Evolutionary conservation across 345 rosid species (phyloP).

Genomic region (Draba incana): DNA sequence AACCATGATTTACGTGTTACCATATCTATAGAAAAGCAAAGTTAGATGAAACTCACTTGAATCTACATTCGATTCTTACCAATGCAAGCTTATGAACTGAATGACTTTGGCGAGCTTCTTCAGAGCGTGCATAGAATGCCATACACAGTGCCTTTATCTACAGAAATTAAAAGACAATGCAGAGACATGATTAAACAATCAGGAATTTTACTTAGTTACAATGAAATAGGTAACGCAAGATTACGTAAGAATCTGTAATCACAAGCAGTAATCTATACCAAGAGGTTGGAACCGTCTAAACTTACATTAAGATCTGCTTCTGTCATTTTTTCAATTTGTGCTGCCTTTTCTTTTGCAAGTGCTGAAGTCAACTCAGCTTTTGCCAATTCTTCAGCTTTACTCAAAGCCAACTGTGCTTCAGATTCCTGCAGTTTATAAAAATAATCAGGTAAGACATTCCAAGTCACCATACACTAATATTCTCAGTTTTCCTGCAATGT

Average conservation of each 20-base stretch:
- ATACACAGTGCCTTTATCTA: constrained; percentile 86
- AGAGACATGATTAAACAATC: constrained; percentile 7
- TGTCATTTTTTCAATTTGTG: constrained; percentile 79
- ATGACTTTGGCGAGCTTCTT: constrained; percentile 89
- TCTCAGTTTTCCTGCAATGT: constrained; percentile 12
- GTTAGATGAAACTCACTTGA: constrained; percentile 8
- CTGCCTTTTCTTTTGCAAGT: constrained; percentile 78
- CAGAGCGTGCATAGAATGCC: constrained; percentile 97
- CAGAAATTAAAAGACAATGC: constrained; percentile 23
- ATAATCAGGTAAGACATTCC: constrained; percentile 33
- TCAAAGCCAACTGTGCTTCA: constrained; percentile 64
- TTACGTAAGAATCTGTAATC: background rate
- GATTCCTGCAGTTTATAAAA: constrained; percentile 58
- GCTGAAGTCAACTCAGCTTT: constrained; percentile 80
- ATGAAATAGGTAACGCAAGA: constrained; percentile 9
- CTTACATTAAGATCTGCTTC: constrained; percentile 94
- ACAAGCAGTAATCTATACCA: background rate
- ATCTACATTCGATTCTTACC: constrained; percentile 48
- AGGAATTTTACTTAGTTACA: constrained; percentile 9
- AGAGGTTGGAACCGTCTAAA: constrained; percentile 18
- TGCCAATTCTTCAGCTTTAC: constrained; percentile 67
- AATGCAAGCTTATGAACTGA: constrained; percentile 93
- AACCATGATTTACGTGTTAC: background rate
- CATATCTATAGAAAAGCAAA: constrained; percentile 10
- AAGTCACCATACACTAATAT: constrained; percentile 18